These are phyloP conservation scores for Moesziomyces parantarcticus DNA, from an alignment of 1,284 basidiomycete genomes.

Conservation along the genomic window DNA sequence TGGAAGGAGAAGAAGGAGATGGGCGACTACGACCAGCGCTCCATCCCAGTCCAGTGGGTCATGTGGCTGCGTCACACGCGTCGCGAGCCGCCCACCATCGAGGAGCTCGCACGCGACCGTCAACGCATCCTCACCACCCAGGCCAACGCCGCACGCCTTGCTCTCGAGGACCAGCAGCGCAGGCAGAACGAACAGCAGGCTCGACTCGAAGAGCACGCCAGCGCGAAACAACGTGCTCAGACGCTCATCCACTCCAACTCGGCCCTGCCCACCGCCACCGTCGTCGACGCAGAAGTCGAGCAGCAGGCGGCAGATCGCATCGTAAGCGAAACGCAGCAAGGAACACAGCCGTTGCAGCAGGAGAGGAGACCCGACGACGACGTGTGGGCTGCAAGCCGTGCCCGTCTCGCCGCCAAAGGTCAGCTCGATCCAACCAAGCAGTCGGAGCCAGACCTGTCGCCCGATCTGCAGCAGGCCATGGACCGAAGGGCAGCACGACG, in stretches of 20 bases:
- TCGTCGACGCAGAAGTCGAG: slow-evolving; percentile 13
- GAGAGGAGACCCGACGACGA: slow-evolving; percentile 25
- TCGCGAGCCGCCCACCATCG: slow-evolving; percentile 48
- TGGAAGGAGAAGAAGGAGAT: slow-evolving; percentile 46
- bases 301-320: background rate
- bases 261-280: slow-evolving; percentile 13
- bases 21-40: slow-evolving; percentile 59
- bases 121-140: slow-evolving; percentile 28
- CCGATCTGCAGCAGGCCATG: slow-evolving; percentile 28
- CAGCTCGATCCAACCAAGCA: slow-evolving; percentile 7
- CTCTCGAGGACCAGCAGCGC: slow-evolving; percentile 20
- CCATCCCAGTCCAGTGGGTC: slow-evolving; percentile 63
- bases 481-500: slow-evolving; percentile 24
- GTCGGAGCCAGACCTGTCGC: slow-evolving; percentile 1
- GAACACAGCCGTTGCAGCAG: slow-evolving; percentile 6
- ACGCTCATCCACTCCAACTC: slow-evolving; percentile 1
- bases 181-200: slow-evolving; percentile 12
- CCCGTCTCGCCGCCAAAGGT: slow-evolving; percentile 33
- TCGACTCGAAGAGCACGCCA: slow-evolving; percentile 14
- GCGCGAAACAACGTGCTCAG: slow-evolving; percentile 23
- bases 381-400: slow-evolving; percentile 44
- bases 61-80: slow-evolving; percentile 65
- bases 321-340: background rate
- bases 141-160: slow-evolving; percentile 30
- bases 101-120: slow-evolving; percentile 37